Evolutionary conservation across 1,284 basidiomycete genomes (phyloP).

Genomic region (Puccinia coronata): DNA sequence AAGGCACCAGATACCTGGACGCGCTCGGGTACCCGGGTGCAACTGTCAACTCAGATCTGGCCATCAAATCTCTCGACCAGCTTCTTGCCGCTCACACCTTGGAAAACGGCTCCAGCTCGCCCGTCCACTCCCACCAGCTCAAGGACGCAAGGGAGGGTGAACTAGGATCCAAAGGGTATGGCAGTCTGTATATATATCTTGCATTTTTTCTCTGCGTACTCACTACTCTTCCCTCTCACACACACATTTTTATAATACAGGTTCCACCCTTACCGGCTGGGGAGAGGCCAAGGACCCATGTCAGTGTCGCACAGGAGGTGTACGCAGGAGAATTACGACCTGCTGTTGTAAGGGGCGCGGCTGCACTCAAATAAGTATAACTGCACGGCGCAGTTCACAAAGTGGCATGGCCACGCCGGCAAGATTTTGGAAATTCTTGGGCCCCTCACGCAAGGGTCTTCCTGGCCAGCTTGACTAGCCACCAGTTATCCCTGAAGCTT

Average conservation of each 20-base stretch:
- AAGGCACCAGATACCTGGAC: too few relatives aligned
- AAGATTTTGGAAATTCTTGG: conserved; percentile 24
- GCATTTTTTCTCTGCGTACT: not conserved
- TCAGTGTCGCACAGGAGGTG: conserved; percentile 31
- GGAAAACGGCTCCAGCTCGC: too few relatives aligned
- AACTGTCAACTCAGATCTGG: too few relatives aligned
- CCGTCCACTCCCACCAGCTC: too few relatives aligned
- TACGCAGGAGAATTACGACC: conserved; percentile 42
- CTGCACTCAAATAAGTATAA: conserved; percentile 47
- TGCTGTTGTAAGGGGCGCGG: conserved; percentile 38
- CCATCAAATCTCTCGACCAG: too few relatives aligned
- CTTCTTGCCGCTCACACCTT: too few relatives aligned
- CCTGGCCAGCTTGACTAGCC: too few relatives aligned
- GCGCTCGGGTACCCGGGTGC: too few relatives aligned
- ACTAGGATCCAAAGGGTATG: conserved; percentile 1
- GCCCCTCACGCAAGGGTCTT: too few relatives aligned
- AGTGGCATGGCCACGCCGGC: conserved; percentile 34
- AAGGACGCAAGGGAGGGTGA: conserved; percentile 16
- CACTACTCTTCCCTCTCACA: not conserved
- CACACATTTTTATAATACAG: not conserved
- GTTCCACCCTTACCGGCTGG: conserved; percentile 38
- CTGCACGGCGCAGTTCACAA: conserved; percentile 48
- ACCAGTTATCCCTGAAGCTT: too few relatives aligned
- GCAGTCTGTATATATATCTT: not conserved
- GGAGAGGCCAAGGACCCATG: conserved; percentile 34